Percentiles rank a stretch among this genome's conserved stretches.
Conservation (phyloP, 108 stramenopile genomes). For the Schizochytrium sp. region DNA sequence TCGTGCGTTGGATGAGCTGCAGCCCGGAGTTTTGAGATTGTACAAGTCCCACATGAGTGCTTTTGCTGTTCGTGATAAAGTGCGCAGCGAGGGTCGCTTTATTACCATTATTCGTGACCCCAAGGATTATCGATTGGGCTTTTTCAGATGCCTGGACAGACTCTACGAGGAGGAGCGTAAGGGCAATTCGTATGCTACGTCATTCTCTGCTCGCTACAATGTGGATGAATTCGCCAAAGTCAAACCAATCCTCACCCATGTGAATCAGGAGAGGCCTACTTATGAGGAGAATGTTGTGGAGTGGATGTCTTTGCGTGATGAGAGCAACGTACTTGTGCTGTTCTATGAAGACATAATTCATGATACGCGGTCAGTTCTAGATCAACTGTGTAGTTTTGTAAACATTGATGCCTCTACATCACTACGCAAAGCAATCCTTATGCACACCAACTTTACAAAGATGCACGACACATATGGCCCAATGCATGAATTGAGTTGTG, state of each 20-base stretch:
- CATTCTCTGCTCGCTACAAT: neutral
- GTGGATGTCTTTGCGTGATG: neutral
- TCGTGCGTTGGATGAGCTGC: neutral
- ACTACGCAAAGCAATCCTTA: neutral
- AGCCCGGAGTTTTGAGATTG: constrained; percentile 20
- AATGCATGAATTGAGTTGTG: constrained; percentile 9
- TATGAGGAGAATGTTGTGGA: constrained; percentile 51
- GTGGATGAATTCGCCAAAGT: constrained; percentile 42
- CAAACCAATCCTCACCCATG: neutral
- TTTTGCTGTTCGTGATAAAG: neutral
- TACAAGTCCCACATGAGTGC: constrained; percentile 18
- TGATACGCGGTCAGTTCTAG: constrained; percentile 26
- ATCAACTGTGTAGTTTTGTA: neutral
- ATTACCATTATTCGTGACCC: constrained; percentile 34
- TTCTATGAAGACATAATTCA: constrained; percentile 57
- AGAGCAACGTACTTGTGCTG: neutral
- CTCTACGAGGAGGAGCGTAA: constrained; percentile 52
- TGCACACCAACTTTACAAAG: constrained; percentile 19
- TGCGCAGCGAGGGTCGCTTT: neutral
- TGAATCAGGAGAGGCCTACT: neutral
- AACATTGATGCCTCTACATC: neutral
- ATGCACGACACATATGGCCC: constrained; percentile 17
- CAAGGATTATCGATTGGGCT: constrained; percentile 33
- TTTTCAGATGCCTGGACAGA: neutral
- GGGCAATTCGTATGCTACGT: neutral